A percentile compares a stretch with the other conserved stretches of the same genome.
These are phyloP conservation scores for Teratosphaeria gauchensis DNA, from an alignment of 2,329 filamentous ascomycete genomes.

Conservation along the genomic window DNA sequence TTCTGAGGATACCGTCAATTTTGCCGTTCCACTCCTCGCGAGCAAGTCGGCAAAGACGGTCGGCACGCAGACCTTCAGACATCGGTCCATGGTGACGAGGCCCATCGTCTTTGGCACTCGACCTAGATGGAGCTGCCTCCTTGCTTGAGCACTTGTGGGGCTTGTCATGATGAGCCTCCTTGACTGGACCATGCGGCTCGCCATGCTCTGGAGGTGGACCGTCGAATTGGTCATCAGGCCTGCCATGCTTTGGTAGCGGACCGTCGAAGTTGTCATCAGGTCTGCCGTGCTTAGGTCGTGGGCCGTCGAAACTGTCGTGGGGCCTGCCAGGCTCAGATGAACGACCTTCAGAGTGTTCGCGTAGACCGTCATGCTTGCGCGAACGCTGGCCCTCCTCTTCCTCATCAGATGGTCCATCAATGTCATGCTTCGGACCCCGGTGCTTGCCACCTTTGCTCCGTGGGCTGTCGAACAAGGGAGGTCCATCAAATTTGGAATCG, in stretches of 20 bases:
- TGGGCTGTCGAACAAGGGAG: not conserved
- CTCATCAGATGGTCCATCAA: not conserved
- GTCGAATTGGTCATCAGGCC: not conserved
- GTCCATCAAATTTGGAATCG: not conserved
- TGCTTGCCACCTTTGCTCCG: not conserved
- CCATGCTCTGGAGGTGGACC: not conserved
- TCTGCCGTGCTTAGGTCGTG: not conserved
- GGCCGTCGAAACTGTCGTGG: not conserved
- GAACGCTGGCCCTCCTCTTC: not conserved
- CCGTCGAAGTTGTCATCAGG: not conserved
- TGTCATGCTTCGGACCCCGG: not conserved
- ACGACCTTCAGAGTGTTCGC: too few relatives aligned
- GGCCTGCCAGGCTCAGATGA: not conserved
- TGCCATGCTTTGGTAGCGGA: not conserved
- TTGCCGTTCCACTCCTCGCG: conserved; percentile 38
- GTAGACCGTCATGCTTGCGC: not conserved
- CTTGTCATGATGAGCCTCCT: not conserved
- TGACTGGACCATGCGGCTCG: not conserved
- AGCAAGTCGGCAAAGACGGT: conserved; percentile 49
- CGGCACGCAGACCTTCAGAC: conserved; percentile 32
- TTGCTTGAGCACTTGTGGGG: not conserved
- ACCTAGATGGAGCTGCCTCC: not conserved
- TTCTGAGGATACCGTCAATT: conserved; percentile 56
- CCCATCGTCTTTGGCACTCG: not conserved
- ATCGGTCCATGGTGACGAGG: conserved; percentile 14